Evolutionary conservation across 2,329 filamentous ascomycete genomes (phyloP), one percentile per base, ranked within the genome.

Genomic region (Sporothrix brasiliensis): DNA sequence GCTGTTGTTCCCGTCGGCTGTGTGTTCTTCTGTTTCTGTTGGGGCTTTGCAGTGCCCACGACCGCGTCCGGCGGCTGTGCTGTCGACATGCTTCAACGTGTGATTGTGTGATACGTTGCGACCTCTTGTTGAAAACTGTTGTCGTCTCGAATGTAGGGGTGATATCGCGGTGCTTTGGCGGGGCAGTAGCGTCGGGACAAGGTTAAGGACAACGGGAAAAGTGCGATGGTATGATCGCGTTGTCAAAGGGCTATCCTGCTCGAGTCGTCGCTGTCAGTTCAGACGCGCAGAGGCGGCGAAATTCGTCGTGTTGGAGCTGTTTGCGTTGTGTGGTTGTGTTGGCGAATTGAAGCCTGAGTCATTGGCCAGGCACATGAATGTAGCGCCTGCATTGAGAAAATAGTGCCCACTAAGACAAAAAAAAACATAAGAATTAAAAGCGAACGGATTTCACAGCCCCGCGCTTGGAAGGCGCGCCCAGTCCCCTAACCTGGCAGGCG

Each of bases 301-400:
- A 34, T 34, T 34, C 16, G 41, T 49, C 30, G 34, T 11, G 19
- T 7, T 30, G 24, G 24, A 50, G 47, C 61, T 52, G 44, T 19
- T 39, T 66, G 44, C 16, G 27, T 52, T n/a, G 47, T 3, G 16
- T 3, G 19, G 41, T 47, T 66, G 9, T 50, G 61, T 34, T 52
- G 27, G 16, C 11, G 21, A 34, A 34, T 56, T 61, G 30, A 47
- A 49, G 41, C 41, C 61, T 70, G 69, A 70, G 69, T 70, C 69
- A 70, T 67, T 70, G 44, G 69, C 21, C 27, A 21, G 58, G 68
- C 50, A 19, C 27, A 39, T 56, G 13, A 69, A 61, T 41, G 41
- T 7, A 54, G 47, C 10, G 21, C 47, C 47, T 61, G 69, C 61
- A 70, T 70, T 44, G n/a, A 70, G 69, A 67, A 70, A 44, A 58